phyloP scores from a whole-genome alignment of 2,329 filamentous ascomycete genomes.

The Pseudogymnoascus sp. region DNA sequence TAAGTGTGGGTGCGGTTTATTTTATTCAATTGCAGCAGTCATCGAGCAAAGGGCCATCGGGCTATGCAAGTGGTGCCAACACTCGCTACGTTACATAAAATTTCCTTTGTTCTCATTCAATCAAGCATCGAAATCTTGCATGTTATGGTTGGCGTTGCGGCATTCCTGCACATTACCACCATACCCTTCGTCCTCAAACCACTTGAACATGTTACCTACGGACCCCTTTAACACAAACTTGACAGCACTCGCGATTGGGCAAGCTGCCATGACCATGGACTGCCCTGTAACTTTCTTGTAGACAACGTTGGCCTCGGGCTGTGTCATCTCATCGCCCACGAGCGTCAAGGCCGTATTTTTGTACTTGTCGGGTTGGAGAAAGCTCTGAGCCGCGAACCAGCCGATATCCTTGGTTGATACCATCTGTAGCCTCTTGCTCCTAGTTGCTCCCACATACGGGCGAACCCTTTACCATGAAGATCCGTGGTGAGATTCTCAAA shows the following conservation, averaged over 20 bases:
- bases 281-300: constrained; percentile 21
- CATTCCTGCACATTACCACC: constrained; percentile 26
- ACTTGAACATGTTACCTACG: constrained; percentile 17
- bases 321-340: constrained; percentile 35
- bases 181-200: constrained; percentile 17
- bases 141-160: constrained; percentile 31
- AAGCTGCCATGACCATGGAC: constrained; percentile 17
- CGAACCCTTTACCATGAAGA: constrained; percentile 6
- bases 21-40: not conserved
- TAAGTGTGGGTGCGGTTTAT: not conserved
- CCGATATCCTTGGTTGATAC: constrained; percentile 36
- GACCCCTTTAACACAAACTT: constrained; percentile 15
- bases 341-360: constrained; percentile 30
- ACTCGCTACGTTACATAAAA: not conserved
- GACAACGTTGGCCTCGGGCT: constrained; percentile 19
- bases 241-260: constrained; percentile 14
- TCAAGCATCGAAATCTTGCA: constrained; percentile 37
- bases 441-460: constrained; percentile 8
- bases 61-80: not conserved
- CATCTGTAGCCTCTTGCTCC: constrained; percentile 30
- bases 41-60: not conserved
- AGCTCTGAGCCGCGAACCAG: constrained; percentile 34
- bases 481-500: constrained; percentile 34
- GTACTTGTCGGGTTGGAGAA: constrained; percentile 30
- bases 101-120: constrained; percentile 24